These are phyloP conservation scores for Nicotiana noctiflora DNA, from an alignment of 257 asterid genomes.

Conservation along the genomic window DNA sequence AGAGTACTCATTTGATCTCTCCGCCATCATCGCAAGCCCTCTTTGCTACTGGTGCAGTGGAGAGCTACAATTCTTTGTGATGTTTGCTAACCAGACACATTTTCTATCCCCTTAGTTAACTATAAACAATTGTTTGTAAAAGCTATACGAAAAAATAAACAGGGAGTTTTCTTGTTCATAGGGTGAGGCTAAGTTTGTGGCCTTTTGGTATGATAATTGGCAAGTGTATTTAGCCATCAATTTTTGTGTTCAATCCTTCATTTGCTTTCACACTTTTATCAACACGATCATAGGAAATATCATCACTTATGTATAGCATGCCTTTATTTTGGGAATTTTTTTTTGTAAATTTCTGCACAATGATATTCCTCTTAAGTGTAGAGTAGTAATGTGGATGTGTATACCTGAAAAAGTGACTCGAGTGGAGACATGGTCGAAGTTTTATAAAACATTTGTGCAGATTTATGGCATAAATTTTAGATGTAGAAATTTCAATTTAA, in stretches of 20 bases:
- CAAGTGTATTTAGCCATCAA: neutral
- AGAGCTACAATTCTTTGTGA: conserved; percentile 30
- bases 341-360: neutral
- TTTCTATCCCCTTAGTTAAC: conserved; percentile 1
- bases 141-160: neutral
- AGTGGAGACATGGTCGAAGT: neutral
- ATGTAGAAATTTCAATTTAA: no score
- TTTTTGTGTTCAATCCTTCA: neutral
- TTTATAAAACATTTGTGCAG: neutral
- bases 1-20: conserved; percentile 19
- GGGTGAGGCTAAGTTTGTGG: neutral
- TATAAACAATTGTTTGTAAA: neutral
- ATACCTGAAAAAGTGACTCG: neutral
- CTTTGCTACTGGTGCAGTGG: conserved; percentile 17
- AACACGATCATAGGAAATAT: neutral
- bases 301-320: neutral
- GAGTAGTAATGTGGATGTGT: neutral
- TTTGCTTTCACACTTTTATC: neutral
- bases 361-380: neutral
- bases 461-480: neutral
- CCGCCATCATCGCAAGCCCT: conserved; percentile 1
- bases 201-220: neutral
- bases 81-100: conserved; percentile 1
- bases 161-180: neutral
- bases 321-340: neutral